Evolutionary conservation across 2,329 filamentous ascomycete genomes (phyloP), one percentile per base, ranked within the genome.

Genomic region (Aspergillus terreus): DNA sequence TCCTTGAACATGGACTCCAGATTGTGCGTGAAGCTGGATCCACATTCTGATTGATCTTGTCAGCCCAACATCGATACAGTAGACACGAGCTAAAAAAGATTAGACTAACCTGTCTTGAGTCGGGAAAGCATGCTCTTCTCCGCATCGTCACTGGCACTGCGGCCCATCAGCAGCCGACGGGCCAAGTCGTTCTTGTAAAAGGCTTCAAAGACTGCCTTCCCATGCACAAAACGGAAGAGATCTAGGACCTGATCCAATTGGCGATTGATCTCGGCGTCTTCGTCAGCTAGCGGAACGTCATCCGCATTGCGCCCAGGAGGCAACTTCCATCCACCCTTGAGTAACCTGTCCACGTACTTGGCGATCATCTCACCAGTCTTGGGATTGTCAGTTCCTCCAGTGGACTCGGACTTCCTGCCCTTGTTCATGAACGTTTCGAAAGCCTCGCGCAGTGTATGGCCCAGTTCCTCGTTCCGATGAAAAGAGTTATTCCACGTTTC

Each of bases 1-100:
- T 99, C 94, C 70, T 95, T 96, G 78, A 99, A 99, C 94, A 99
- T 99, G 56, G 92, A 90, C 72, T 99, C 95, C 0, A 99, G 79
- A 64, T 99, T 99, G 67, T 96, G 92, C 0, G 94, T 99, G 68
- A 99, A 97, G 61, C 84, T 88, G 12, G 89, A 87, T 36, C 94
- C 94, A 66, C 94, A 99, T 76, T 99, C 94, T 74, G 53, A 5
- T 30, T 9, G 7, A 4, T 10, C 23, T 14, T 12, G 17, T 59
- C 32, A 58, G 55, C 12, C 21, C 27, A 15, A 23, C 15, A 11
- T 10, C 6, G 32, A 12, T 36, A 6, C 6, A 6, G n/a, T 10
- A 35, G 6, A 25, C 6, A 15, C 9, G 19, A 27, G 17, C 6
- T 15, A 7, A 9, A 4, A 21, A 14, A 23, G 15, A 33, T 14